phyloP scores from a whole-genome alignment of 306 rosid genomes.

The Acacia crassicarpa region DNA sequence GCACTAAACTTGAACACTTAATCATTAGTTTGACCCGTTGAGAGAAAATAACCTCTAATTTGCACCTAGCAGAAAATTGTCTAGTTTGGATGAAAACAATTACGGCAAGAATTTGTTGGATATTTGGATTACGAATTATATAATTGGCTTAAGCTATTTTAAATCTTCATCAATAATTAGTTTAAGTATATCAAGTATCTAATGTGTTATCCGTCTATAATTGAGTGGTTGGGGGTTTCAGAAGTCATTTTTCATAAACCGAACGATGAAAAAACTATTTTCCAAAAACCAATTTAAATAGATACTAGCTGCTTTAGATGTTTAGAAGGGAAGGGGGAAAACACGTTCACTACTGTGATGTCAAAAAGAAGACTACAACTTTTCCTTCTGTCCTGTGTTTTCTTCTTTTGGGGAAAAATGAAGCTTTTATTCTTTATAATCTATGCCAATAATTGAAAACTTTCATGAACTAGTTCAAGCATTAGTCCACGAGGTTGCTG shows the following conservation, averaged over 20 bases:
- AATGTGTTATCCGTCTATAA: too few species aligned
- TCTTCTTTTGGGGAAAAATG: neutral
- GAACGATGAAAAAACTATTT: too few species aligned
- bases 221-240: too few species aligned
- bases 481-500: neutral
- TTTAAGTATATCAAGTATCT: too few species aligned
- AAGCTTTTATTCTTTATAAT: neutral
- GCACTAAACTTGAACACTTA: too few species aligned
- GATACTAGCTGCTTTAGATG: neutral
- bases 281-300: too few species aligned
- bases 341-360: neutral
- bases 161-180: neutral
- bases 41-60: too few species aligned
- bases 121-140: neutral
- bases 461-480: neutral
- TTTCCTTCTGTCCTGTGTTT: neutral
- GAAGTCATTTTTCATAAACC: too few species aligned
- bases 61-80: neutral
- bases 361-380: neutral
- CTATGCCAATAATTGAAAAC: neutral
- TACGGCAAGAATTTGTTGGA: neutral
- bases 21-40: too few species aligned
- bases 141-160: neutral
- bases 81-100: neutral
- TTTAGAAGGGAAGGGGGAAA: neutral